Evolutionary conservation across 495 filamentous ascomycete genomes (phyloP), one percentile per base, ranked within the genome.

Genomic region (Neurospora sp.): DNA sequence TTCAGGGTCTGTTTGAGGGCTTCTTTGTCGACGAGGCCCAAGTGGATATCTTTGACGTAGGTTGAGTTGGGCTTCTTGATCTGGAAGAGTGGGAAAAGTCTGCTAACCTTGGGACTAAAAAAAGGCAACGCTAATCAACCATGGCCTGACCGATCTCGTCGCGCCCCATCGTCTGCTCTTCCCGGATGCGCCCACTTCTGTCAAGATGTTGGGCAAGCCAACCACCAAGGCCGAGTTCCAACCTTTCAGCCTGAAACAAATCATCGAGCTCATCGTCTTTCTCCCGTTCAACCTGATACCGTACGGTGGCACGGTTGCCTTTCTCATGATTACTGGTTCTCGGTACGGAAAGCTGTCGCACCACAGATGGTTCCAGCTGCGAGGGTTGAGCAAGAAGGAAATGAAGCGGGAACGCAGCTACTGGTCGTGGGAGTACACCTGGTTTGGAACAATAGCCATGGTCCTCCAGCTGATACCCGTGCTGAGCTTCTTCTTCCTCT

Each of bases 231-330:
- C 94, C 72, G 81, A 85, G 2, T 91, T 96, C 77, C 82, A 86
- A 38, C 87, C 86, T 1, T 90, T 93, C 81, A 93, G 91, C 71
- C 75, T 92, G 16, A 86, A 88, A n/a, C 91, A 94, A 76, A 94
- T 94, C 70, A 74, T 90, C 70, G 92, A 95, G 80, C 90, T 94
- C 72, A 85, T 94, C 22, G 71, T 92, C 16, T 93, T 91, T 76
- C 83, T 98, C 2, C 95, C 96, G 2, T 86, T 98, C 74, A 98
- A 97, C 80, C 87, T 98, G 31, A 90, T 99, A 40, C 96, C 96
- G 0, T 87, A 94, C 12, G 84, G 98, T 27, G 96, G 96, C 7
- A 92, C 92, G 0, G 85, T 90, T 1, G 79, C 93, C 59, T 99
- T 96, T 80, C 84, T 98, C 35, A 79, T 92, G 53, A 83, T 96